Evolutionary conservation across 2,329 filamentous ascomycete species (phyloP).

Genomic region (Paramyrothecium sp.): DNA sequence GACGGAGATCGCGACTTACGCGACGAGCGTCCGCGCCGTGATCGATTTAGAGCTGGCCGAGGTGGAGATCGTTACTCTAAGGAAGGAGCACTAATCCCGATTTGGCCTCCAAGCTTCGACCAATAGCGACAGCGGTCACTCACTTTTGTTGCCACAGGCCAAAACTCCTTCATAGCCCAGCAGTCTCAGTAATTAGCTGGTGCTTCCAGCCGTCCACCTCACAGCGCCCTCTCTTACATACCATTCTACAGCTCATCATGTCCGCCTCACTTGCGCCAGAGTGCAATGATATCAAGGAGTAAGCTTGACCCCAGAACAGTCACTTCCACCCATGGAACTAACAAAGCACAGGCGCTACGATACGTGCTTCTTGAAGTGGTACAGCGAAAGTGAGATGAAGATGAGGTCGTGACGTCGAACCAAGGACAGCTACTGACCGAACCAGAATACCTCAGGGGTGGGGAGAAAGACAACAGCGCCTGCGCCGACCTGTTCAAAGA

Average conservation of each 20-base stretch:
- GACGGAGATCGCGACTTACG: neutral
- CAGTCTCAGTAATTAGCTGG: too few species aligned
- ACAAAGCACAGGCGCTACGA: slow-evolving; percentile 73
- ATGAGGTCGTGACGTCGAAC: neutral
- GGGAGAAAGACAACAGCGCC: slow-evolving; percentile 77
- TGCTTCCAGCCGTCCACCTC: too few species aligned
- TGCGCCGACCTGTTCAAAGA: slow-evolving; percentile 83
- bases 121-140: neutral
- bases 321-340: neutral
- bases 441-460: slow-evolving; percentile 84
- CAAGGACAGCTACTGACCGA: slow-evolving; percentile 8
- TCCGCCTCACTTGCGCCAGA: slow-evolving; percentile 92
- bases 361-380: slow-evolving; percentile 98
- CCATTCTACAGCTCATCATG: slow-evolving; percentile 51
- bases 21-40: neutral
- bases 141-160: neutral
- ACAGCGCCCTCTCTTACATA: slow-evolving; percentile 4
- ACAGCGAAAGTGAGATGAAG: slow-evolving; percentile 91
- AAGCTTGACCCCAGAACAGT: slow-evolving; percentile 25
- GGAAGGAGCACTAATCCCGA: neutral
- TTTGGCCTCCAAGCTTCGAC: neutral
- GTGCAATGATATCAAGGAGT: slow-evolving; percentile 97
- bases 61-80: neutral
- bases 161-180: neutral
- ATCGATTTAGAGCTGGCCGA: neutral